Conservation (phyloP, 768 basidiomycete species). For the Tulasnella sp. region DNA sequence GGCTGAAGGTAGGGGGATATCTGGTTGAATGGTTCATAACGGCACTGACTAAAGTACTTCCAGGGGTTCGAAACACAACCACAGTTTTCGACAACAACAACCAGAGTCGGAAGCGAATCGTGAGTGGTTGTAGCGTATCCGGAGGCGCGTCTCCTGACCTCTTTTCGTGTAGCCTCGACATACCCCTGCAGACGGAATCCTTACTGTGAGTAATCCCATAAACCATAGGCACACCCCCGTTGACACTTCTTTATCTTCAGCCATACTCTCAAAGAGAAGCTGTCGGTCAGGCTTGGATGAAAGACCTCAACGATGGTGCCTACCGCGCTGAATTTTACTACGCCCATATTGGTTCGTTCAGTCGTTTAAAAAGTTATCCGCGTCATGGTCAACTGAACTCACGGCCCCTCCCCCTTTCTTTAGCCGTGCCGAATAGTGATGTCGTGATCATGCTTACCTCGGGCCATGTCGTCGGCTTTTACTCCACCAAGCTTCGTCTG, state of each 20-base stretch:
- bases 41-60: neutral
- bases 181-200: slow-evolving; percentile 76
- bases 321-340: slow-evolving; percentile 82
- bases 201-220: slow-evolving; percentile 58
- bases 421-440: slow-evolving; percentile 72
- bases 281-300: slow-evolving; percentile 94
- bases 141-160: slow-evolving; percentile 14
- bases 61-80: slow-evolving; percentile 95
- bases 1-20: slow-evolving; percentile 59
- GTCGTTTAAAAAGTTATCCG: neutral
- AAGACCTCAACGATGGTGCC: slow-evolving; percentile 81
- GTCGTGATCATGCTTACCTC: slow-evolving; percentile 74
- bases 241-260: slow-evolving; percentile 34
- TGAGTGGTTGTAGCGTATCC: slow-evolving; percentile 33
- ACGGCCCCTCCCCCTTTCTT: neutral
- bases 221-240: neutral
- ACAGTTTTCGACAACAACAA: slow-evolving; percentile 93
- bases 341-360: slow-evolving; percentile 73
- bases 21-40: too few relatives aligned
- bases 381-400: too few relatives aligned
- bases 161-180: slow-evolving; percentile 57
- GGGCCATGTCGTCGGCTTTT: slow-evolving; percentile 70
- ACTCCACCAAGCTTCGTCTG: slow-evolving; percentile 73
- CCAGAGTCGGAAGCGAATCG: slow-evolving; percentile 76
- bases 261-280: slow-evolving; percentile 87